Evolutionary conservation across 768 basidiomycete genomes (phyloP), one percentile per base, ranked within the genome.

Genomic region (Agrocybe praecox): DNA sequence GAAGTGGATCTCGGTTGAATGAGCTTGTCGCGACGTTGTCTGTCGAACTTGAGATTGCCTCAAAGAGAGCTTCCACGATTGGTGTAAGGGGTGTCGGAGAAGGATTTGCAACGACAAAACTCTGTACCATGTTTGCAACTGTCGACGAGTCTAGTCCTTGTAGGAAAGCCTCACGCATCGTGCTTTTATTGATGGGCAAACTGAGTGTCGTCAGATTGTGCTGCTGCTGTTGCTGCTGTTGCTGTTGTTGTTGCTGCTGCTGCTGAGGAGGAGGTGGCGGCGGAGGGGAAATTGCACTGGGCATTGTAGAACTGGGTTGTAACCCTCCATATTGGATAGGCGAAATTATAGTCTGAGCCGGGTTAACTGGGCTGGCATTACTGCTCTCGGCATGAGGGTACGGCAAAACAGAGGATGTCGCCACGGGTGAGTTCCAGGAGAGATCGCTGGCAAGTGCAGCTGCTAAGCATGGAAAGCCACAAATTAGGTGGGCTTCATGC

Each of bases 81-180:
- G 80, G 72, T 0, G 76, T 77, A 14, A 87, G 72, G 1, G 84
- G 80, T 0, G 80, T 80, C 2, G 76, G 65, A 0, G 81, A 83
- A 2, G 81, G 80, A 55, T 83, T 76, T 4, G 78, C 72, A 18
- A 76, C 65, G 33, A 76, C 77, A 55, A 75, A 84, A 18, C 74
- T 72, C 55, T 82, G 80, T 34, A 86, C 80, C 72, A 85, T 79
- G 36, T 79, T 77, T 14, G 85, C 78, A 18, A 87, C 69, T 2
- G 78, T 80, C 1, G 76, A 67, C 0, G 79, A 56, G 59, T 86
- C 83, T 48, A 84, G 60, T 10, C 73, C 76, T 47, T 69, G 77
- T 54, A 80, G 72, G 46, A 85, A 80, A 2, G 80, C 75, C 34
- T 82, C 78, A n/a, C 77, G 74, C 32, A 80, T 67, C 4, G 74